Evolutionary conservation across 2,329 filamentous ascomycete species (phyloP).

Genomic region (Conoideocrella luteorostrata): DNA sequence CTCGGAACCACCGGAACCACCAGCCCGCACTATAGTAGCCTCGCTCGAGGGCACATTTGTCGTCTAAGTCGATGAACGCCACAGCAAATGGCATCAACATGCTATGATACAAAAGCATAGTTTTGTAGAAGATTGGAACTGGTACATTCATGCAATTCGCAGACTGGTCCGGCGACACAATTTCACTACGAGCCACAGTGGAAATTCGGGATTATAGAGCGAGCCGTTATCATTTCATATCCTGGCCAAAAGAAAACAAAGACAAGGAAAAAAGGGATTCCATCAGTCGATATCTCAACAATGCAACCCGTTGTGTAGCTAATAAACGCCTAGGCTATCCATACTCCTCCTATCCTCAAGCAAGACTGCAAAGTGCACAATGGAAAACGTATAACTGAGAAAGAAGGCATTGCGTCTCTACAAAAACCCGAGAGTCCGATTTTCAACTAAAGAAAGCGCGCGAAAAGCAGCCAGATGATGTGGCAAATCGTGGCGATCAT

Average conservation of each 20-base stretch:
- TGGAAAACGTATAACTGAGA: conserved; percentile 2
- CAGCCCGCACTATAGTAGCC: too few species aligned
- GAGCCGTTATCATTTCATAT: neutral
- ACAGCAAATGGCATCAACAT: too few species aligned
- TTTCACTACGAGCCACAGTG: too few species aligned
- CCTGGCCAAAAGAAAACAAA: neutral
- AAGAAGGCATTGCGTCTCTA: neutral
- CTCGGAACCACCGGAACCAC: too few species aligned
- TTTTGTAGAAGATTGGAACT: too few species aligned
- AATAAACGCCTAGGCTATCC: neutral
- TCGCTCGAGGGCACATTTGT: too few species aligned
- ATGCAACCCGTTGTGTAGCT: neutral
- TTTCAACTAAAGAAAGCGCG: neutral
- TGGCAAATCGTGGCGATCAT: conserved; percentile 8
- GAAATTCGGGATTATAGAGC: too few species aligned
- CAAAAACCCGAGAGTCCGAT: neutral
- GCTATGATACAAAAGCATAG: too few species aligned
- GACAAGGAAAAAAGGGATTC: neutral
- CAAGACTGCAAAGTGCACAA: neutral
- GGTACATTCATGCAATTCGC: too few species aligned
- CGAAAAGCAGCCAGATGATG: neutral
- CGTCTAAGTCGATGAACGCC: too few species aligned
- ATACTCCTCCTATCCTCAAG: neutral
- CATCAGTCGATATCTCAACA: neutral
- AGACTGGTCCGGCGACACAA: too few species aligned